Base-by-base conservation (phyloP, 2,329 filamentous ascomycete genomes). In the Ceratocystis diversiconidia region DNA sequence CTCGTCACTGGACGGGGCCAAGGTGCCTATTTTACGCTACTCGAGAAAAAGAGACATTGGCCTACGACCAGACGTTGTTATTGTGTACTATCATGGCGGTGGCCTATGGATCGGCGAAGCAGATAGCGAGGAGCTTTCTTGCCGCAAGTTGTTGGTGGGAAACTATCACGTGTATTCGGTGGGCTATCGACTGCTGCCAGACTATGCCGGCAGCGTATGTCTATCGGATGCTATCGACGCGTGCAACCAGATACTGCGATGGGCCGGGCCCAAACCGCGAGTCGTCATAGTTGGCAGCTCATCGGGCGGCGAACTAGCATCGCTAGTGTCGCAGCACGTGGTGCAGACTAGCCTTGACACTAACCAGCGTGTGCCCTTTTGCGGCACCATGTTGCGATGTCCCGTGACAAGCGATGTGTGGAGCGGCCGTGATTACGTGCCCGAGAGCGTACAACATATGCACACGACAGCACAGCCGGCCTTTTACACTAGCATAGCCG, bases 41-140 rank as follows among this genome's bases (percentile, higher is more conserved):
- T 69, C 72, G 41, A 69, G 70, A 5, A 65, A 62, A 6, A 61
- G 68, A 2, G 69, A 68, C 32, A 63, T 67, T 10, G 32, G 61
- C 2, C 43, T 46, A 5, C 59, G 66, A 0, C 68, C 70, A 0
- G 70, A 72, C 5, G 67, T 71, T 3, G 68, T 76, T 5, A 70
- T 79, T 10, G 68, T 80, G 19, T 80, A 80, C 70, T 78, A 77
- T 69, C 79, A 81, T 68, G 79, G 79, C 8, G 79, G 79, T 15
- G 78, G 77, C 0, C 71, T 81, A 1, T 71, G 71, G 32, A 76
- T 80, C 41, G 79, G 79, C 10, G 77, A 79, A 64, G 76, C 77
- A 1, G 77, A 80, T 68, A 79, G 76, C 67, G 79, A 81, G 69
- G 78, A 81, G 60, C 71, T 80, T 1, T 76, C 77, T 1, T 80